phyloP scores from a whole-genome alignment of 106 monocot genomes.

The Dioscorea alata region DNA sequence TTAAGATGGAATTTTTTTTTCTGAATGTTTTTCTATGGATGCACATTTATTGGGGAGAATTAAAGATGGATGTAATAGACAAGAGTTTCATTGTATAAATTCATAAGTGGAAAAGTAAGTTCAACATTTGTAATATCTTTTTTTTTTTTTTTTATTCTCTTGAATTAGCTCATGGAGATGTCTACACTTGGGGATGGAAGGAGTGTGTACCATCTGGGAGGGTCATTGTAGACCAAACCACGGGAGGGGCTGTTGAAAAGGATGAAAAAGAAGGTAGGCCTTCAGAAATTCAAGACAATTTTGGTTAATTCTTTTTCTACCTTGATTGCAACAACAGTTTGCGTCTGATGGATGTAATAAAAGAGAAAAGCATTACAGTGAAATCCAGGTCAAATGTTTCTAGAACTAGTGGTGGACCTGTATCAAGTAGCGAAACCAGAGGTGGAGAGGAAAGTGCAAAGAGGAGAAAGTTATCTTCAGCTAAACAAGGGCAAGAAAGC shows the following conservation, averaged over 20 bases:
- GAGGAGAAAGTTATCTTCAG: conserved; percentile 58
- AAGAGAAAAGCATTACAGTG: conserved; percentile 35
- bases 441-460: conserved; percentile 55
- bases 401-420: conserved; percentile 20
- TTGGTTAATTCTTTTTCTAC: background rate
- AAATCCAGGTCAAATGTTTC: conserved; percentile 54
- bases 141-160: background rate
- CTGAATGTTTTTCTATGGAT: no score
- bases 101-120: no score
- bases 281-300: conserved; percentile 54
- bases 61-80: no score
- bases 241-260: conserved; percentile 37
- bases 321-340: background rate
- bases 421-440: conserved; percentile 31
- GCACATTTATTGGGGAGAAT: no score
- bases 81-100: no score
- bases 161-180: conserved; percentile 58
- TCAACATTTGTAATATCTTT: no score
- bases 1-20: no score
- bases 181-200: conserved; percentile 99
- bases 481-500: conserved; percentile 59
- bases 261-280: conserved; percentile 39
- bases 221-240: conserved; percentile 32
- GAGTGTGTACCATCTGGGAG: conserved; percentile 90
- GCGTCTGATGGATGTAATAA: conserved; percentile 17